phyloP scores from a whole-genome alignment of 1,284 basidiomycete species.

The Leccinum huronense region DNA sequence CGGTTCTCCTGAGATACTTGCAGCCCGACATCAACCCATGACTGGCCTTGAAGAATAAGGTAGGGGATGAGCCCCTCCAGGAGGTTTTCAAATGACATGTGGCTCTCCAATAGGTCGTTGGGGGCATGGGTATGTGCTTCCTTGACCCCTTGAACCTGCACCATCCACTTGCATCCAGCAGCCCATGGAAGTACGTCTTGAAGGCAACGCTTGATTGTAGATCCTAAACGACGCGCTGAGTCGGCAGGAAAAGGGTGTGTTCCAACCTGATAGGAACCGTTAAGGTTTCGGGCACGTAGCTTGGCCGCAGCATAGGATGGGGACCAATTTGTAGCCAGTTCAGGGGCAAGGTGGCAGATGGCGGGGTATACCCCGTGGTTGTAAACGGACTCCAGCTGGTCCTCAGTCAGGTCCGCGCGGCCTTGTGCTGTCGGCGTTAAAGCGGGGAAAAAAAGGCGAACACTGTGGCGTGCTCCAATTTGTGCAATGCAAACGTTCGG shows the following conservation, averaged over 20 bases:
- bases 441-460: conserved; percentile 12
- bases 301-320: conserved; percentile 11
- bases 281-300: conserved; percentile 4
- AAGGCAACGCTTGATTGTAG: conserved; percentile 1
- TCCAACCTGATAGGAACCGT: conserved; percentile 11
- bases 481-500: conserved; percentile 16
- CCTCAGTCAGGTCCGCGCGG: background rate
- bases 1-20: conserved; percentile 8
- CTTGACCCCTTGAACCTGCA: conserved; percentile 15
- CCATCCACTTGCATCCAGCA: conserved; percentile 10
- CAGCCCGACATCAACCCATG: conserved; percentile 11
- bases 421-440: conserved; percentile 8
- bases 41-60: conserved; percentile 6
- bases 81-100: background rate
- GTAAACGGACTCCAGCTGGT: conserved; percentile 5
- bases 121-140: conserved; percentile 10
- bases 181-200: conserved; percentile 7
- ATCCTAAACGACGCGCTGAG: conserved; percentile 3
- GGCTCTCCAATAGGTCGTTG: background rate
- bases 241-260: conserved; percentile 11
- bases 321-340: conserved; percentile 15
- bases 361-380: conserved; percentile 9
- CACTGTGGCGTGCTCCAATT: conserved; percentile 3
- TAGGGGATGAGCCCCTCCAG: background rate
- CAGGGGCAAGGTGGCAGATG: conserved; percentile 6